phyloP scores from a whole-genome alignment of 345 rosid genomes.

The Citrus australasica region DNA sequence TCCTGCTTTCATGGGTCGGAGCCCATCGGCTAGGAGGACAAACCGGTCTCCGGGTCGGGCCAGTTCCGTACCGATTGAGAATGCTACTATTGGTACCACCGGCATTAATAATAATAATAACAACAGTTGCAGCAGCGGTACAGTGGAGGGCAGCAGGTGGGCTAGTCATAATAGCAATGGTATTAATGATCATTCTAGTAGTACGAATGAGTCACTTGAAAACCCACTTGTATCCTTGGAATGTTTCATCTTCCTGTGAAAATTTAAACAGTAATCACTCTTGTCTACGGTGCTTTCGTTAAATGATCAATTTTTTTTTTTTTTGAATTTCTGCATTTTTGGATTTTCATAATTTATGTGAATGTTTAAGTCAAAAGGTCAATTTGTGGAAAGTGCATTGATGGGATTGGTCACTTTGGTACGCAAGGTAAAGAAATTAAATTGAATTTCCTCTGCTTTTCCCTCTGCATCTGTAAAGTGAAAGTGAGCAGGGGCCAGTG shows the following conservation, averaged over 20 bases:
- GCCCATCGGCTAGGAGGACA: slow-evolving; percentile 41
- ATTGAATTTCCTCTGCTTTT: slow-evolving; percentile 1
- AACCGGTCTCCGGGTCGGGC: slow-evolving; percentile 66
- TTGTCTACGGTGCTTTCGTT: background rate
- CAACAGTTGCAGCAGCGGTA: too few species aligned
- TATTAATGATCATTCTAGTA: background rate
- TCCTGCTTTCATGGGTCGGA: slow-evolving; percentile 32
- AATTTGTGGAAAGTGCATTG: background rate
- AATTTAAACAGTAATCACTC: background rate
- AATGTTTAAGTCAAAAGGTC: slow-evolving; percentile 16
- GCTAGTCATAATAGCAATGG: slow-evolving; percentile 4
- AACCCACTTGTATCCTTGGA: slow-evolving; percentile 85
- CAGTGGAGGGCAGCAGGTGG: slow-evolving; percentile 16
- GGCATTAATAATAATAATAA: background rate
- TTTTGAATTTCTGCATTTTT: background rate
- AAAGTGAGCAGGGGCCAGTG: background rate
- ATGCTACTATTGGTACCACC: background rate
- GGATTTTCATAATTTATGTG: background rate
- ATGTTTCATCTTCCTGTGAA: slow-evolving; percentile 81
- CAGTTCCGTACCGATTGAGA: slow-evolving; percentile 29
- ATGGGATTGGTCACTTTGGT: background rate
- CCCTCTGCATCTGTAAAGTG: too few species aligned
- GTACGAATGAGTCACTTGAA: slow-evolving; percentile 54
- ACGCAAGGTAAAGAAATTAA: slow-evolving; percentile 3
- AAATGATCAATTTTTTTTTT: too few species aligned